Evolutionary conservation across 2,329 filamentous ascomycete species (phyloP), one percentile per base, ranked within the genome.

Genomic region (Achaetomium macrosporum): DNA sequence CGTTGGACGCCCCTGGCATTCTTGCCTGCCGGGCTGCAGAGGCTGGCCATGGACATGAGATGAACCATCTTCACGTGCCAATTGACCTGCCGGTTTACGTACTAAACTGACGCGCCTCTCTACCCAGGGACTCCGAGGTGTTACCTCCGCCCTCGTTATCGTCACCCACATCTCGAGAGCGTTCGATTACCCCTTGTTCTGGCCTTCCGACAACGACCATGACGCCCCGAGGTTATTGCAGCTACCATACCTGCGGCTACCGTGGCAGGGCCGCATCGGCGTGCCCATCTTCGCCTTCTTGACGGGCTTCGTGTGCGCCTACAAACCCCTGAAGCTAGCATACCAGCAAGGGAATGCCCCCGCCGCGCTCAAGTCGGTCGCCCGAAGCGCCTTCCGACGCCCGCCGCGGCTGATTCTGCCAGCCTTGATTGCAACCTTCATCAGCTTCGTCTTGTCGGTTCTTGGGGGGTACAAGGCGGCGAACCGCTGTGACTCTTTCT

Each of bases 221-320:
- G 67, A 61, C 3, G 47, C 69, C 1, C 73, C 76, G 10, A 70
- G 73, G 50, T 53, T 78, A 29, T 68, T 78, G 33, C 76, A 80
- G 61, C 66, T 72, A 47, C 76, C 76, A 5, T 71, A 78, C 55
- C 63, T 79, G n/a, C 76, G 77, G n/a, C 68, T 79, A n/a, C 74
- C 75, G 30, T 76, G 71, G 68, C 76, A 79, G 62, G 77, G 77
- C 42, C 72, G 76, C 19, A 72, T 78, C 30, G 76, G 76, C 41
- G 77, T 80, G 33, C 76, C 76, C 54, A 77, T 79, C 63, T 80
- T 80, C 58, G 75, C 76, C 47, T 77, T 80, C 57, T 66, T 80
- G 49, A 79, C 77, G 1, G 77, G 77, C 53, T 79, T 78, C 57
- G 77, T 80, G 19, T 79, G 76, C 62, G 76, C 76, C 29, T 68